Percentiles rank a stretch among this genome's conserved stretches.
These are phyloP conservation scores for Gossypium laxum DNA, from an alignment of 441 rosid genomes.

Conservation along the genomic window DNA sequence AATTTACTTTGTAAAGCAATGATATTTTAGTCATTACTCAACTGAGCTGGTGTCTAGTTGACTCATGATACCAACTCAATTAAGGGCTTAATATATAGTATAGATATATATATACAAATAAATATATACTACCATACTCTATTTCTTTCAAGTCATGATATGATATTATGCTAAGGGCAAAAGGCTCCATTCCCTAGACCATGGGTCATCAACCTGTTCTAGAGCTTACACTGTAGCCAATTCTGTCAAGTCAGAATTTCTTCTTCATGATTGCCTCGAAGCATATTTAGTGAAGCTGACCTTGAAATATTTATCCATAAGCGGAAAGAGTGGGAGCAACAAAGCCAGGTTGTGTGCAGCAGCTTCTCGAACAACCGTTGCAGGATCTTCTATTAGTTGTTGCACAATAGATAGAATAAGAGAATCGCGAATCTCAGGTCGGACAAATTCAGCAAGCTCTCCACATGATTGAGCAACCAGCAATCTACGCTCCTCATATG, in stretches of 20 bases:
- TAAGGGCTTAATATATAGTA: too few relatives aligned
- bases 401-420: constrained; percentile 86
- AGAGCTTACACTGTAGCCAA: constrained; percentile 64
- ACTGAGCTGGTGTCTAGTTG: too few relatives aligned
- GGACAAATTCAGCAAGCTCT: constrained; percentile 84
- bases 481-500: constrained; percentile 90
- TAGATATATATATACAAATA: background rate
- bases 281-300: constrained; percentile 79
- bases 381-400: constrained; percentile 88
- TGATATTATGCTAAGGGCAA: constrained; percentile 33
- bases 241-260: constrained; percentile 66
- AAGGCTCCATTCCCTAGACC: constrained; percentile 45
- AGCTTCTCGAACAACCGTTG: constrained; percentile 89
- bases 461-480: constrained; percentile 99
- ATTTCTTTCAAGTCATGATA: constrained; percentile 28
- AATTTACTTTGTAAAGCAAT: too few relatives aligned
- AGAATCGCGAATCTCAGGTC: constrained; percentile 92
- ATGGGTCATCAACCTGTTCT: constrained; percentile 54
- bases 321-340: constrained; percentile 91
- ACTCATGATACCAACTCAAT: too few relatives aligned
- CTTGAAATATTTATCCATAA: constrained; percentile 95
- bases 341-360: constrained; percentile 83
- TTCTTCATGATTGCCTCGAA: constrained; percentile 66
- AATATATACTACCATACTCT: background rate
- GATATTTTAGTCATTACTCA: too few relatives aligned